Base-by-base conservation (phyloP, 2,329 filamentous ascomycete genomes). In the Mycosphaerelloides madeirae region DNA sequence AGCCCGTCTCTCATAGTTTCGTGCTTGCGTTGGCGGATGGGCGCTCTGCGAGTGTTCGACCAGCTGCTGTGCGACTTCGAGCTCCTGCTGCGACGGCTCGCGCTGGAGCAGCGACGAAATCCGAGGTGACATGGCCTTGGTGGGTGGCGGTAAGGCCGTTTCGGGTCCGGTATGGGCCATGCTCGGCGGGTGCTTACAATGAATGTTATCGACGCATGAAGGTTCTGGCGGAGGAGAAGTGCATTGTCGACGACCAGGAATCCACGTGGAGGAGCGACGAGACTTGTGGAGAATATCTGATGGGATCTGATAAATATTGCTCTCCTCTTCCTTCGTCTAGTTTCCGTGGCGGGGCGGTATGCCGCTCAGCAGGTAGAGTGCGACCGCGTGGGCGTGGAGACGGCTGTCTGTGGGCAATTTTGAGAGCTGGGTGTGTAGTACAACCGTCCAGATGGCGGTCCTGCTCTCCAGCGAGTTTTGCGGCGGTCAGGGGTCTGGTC, bases 41-140 rank as follows among this genome's bases (percentile, higher is more conserved):
- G 52, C 51, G 37, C 55, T 53, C 52, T 73, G 68, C 8, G 70
- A 67, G 47, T 73, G 71, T 44, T 69, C 71, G 31, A 75, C 64
- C 19, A 76, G 67, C 49, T 70, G 69, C 49, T 69, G 66, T 11
- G 73, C 73, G 57, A 71, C 66, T 55, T 75, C 72, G 19, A 75
- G 62, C 52, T 76, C 73, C 60, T 75, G 68, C 52, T 67, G 67
- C 43, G 72, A 74, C 3, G 68, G 68, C 44, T 73, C 44, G 43
- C 53, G 46, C 31, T 50, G 46, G 31, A 55, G 46, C 11, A 55
- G 42, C 16, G 49, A 44, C 5, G 49, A 41, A 16, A 55, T 55
- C 38, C 44, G 41, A 4, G 50, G 52, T 12, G 52, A 55, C 8
- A 55, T 29, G 19, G 47, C 41, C 42, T 41, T 48, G 11, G 38